phyloP scores from a whole-genome alignment of 176 grass and related monocot species.

The Areca catechu region DNA sequence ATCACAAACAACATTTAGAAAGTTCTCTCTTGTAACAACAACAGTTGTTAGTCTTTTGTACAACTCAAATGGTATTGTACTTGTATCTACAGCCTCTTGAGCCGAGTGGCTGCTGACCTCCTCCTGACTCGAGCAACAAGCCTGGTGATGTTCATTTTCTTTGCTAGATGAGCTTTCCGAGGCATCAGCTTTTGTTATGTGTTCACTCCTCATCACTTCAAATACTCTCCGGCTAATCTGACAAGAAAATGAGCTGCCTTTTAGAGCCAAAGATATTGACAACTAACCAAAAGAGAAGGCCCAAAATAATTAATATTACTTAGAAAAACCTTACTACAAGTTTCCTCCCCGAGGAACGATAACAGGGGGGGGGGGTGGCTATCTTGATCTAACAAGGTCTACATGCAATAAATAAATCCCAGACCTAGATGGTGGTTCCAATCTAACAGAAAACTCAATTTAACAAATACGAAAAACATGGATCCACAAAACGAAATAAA shows the following conservation, averaged over 20 bases:
- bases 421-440: no score
- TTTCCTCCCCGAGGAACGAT: background rate
- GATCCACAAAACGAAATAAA: no score
- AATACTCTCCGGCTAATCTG: slow-evolving; percentile 85
- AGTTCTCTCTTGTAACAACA: slow-evolving; percentile 49
- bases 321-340: background rate
- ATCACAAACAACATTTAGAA: slow-evolving; percentile 52
- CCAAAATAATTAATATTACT: background rate
- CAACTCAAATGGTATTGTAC: slow-evolving; percentile 41
- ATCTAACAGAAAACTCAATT: no score
- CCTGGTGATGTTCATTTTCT: slow-evolving; percentile 26
- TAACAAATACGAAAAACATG: no score
- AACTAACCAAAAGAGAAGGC: background rate
- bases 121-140: background rate
- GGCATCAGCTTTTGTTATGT: background rate
- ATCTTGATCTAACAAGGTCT: no score
- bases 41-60: slow-evolving; percentile 77
- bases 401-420: no score
- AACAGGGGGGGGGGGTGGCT: no score
- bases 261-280: background rate
- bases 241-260: background rate
- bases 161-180: slow-evolving; percentile 1
- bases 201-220: slow-evolving; percentile 49
- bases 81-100: slow-evolving; percentile 4
- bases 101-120: background rate